Evolutionary conservation across 768 basidiomycete genomes (phyloP).

Genomic region (Lepiota venenata): DNA sequence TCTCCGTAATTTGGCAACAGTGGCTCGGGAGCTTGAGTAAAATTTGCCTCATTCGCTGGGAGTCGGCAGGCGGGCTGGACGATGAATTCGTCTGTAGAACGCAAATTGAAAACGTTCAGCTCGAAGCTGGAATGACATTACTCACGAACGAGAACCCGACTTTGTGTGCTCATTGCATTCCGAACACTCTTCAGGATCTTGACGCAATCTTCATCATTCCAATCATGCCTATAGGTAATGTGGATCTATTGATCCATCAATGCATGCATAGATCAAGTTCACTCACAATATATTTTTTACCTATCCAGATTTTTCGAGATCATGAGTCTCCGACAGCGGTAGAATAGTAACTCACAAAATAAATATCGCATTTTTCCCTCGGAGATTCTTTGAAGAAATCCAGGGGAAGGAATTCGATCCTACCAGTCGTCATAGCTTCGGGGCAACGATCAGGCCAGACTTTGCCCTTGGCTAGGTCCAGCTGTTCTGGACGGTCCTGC

Average conservation of each 20-base stretch:
- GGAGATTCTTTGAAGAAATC: slow-evolving; percentile 40
- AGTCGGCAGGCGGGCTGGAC: slow-evolving; percentile 25
- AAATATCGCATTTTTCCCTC: slow-evolving; percentile 32
- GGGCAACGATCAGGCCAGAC: slow-evolving; percentile 34
- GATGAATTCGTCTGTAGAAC: slow-evolving; percentile 31
- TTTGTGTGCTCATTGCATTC: slow-evolving; percentile 29
- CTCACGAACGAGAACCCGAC: slow-evolving; percentile 36
- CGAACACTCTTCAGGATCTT: slow-evolving; percentile 32
- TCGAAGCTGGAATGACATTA: not conserved
- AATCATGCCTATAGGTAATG: slow-evolving; percentile 32
- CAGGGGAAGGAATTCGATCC: slow-evolving; percentile 34
- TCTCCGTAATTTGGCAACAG: slow-evolving; percentile 46
- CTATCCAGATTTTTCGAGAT: slow-evolving; percentile 16
- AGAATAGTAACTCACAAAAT: slow-evolving; percentile 32
- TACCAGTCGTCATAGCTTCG: slow-evolving; percentile 28
- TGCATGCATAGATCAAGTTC: not conserved
- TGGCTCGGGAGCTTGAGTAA: slow-evolving; percentile 35
- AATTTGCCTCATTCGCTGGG: not conserved
- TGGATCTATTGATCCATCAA: not conserved
- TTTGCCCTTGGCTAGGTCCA: slow-evolving; percentile 27
- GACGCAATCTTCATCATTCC: slow-evolving; percentile 33
- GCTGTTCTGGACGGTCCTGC: slow-evolving; percentile 31
- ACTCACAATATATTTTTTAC: slow-evolving; percentile 33
- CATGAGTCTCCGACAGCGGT: not conserved
- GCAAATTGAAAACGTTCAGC: not conserved